A percentile compares a stretch with the other conserved stretches of the same genome.
These are phyloP conservation scores for Xylariaceae sp. DNA, from an alignment of 2,329 filamentous ascomycete species.

Conservation along the genomic window DNA sequence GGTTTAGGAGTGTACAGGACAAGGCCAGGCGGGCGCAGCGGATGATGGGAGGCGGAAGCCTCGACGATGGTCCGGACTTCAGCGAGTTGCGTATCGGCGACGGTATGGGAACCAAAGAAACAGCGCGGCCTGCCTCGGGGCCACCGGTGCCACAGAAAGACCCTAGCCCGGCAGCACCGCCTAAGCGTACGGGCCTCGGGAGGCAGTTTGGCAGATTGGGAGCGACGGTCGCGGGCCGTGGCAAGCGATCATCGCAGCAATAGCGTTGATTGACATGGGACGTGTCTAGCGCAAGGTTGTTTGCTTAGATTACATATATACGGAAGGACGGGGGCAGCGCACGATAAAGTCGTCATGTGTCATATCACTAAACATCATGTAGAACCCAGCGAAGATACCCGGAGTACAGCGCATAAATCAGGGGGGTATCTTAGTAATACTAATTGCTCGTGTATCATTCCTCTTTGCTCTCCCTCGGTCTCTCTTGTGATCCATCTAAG, in stretches of 20 bases:
- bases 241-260: conserved; percentile 58
- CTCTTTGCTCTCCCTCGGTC: background rate
- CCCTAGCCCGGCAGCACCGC: conserved; percentile 50
- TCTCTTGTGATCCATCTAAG: conserved; percentile 24
- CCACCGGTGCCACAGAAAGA: conserved; percentile 60
- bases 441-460: background rate
- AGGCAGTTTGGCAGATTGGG: conserved; percentile 74
- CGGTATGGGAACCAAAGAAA: conserved; percentile 47
- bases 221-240: conserved; percentile 72
- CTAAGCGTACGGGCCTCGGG: conserved; percentile 69
- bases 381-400: conserved; percentile 30
- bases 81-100: conserved; percentile 52
- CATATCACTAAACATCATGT: conserved; percentile 16
- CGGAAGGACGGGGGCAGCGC: background rate
- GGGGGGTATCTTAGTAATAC: conserved; percentile 28
- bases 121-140: conserved; percentile 43
- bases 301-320: conserved; percentile 14
- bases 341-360: conserved; percentile 7
- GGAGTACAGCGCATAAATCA: conserved; percentile 21
- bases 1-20: conserved; percentile 92
- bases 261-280: conserved; percentile 29
- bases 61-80: conserved; percentile 56
- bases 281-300: too few relatives aligned
- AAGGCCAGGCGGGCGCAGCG: conserved; percentile 75
- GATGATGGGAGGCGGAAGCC: conserved; percentile 57